Evolutionary conservation across 1,139 yeast genomes (phyloP), one percentile per base, ranked within the genome.

Genomic region (Yamadazyma diddensiae): DNA sequence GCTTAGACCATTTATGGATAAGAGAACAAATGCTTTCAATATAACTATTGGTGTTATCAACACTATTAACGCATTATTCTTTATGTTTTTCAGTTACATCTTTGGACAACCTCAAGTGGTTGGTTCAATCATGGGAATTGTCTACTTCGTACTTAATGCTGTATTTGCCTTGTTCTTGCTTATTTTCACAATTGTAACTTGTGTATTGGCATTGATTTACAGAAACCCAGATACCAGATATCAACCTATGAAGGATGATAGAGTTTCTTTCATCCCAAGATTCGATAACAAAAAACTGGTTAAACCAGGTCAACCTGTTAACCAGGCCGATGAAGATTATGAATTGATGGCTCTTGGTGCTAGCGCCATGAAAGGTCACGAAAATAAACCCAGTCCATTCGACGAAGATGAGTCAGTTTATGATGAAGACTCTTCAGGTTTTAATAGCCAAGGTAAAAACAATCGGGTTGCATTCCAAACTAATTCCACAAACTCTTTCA

Each of bases 221-320:
- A 87, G 83, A 67, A 88, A 92, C 57, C 98, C 98, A 36, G 98
- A 92, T 60, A 80, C 94, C 11, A 75, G 96, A 48, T 92, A 92
- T 65, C 94, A 88, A 67, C 97, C 97, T 46, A 86, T 92, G 87
- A 83, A 84, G 49, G 98, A 92, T 57, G 98, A 92, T 54, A 79
- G 98, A 58, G 94, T 86, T 35, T 85, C 96, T 15, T 92, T 92
- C 59, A 75, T 79, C 47, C 80, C 79, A 20, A 70, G 79, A 43
- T 62, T 67, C 44, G 82, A 80, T 43, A 67, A 71, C 45, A 65
- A 68, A 20, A 63, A 58, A 20, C 25, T 12, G 15, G 50, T 38
- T 3, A 60, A 53, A 42, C 48, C 59, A 34, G 61, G 59, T 27
- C 38, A 36, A 16, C 30, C 38, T 7, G 29, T 16, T 16, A 41